A percentile compares a stretch with the other conserved stretches of the same genome.
Conservation (phyloP, 2,329 filamentous ascomycete species). For the Monosporascus cannonballus region DNA sequence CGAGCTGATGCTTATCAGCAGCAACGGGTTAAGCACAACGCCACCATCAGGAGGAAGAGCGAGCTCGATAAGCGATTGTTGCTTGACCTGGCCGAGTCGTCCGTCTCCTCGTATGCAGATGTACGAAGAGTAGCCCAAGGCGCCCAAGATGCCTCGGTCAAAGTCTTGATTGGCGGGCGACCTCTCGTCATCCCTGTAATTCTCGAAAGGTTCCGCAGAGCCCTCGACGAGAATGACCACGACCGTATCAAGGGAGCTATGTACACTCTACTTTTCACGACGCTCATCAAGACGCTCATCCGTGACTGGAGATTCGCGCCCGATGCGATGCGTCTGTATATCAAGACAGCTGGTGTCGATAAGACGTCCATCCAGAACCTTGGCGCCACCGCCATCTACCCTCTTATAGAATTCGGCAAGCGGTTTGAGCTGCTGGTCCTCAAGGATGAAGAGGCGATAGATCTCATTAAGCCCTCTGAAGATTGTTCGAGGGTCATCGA, state of each 20-base stretch:
- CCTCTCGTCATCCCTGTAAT: slow-evolving; percentile 87
- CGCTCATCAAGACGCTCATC: slow-evolving; percentile 77
- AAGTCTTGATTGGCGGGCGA: slow-evolving; percentile 81
- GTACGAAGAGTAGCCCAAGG: slow-evolving; percentile 91
- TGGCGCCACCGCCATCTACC: slow-evolving; percentile 73
- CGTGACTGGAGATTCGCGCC: slow-evolving; percentile 95
- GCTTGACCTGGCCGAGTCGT: slow-evolving; percentile 82
- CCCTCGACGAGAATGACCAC: slow-evolving; percentile 74
- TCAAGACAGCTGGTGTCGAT: slow-evolving; percentile 82
- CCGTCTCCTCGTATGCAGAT: slow-evolving; percentile 87
- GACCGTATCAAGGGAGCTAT: slow-evolving; percentile 91
- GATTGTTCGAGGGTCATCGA: slow-evolving; percentile 57
- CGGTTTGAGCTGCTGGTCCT: slow-evolving; percentile 82
- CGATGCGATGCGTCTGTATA: slow-evolving; percentile 81
- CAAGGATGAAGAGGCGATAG: slow-evolving; percentile 63
- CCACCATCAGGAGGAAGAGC: slow-evolving; percentile 78
- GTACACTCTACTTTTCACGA: slow-evolving; percentile 85
- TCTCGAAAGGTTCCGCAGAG: slow-evolving; percentile 69
- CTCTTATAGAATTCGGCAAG: slow-evolving; percentile 87
- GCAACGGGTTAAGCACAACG: slow-evolving; percentile 89
- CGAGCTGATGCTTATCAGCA: slow-evolving; percentile 92
- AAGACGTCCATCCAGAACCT: slow-evolving; percentile 92
- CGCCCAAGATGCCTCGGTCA: slow-evolving; percentile 87
- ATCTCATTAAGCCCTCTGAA: slow-evolving; percentile 63
- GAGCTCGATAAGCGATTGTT: slow-evolving; percentile 83